Evolutionary conservation across 192 early-diverging fungal genomes (phyloP).

Genomic region (Funneliformis mosseae): DNA sequence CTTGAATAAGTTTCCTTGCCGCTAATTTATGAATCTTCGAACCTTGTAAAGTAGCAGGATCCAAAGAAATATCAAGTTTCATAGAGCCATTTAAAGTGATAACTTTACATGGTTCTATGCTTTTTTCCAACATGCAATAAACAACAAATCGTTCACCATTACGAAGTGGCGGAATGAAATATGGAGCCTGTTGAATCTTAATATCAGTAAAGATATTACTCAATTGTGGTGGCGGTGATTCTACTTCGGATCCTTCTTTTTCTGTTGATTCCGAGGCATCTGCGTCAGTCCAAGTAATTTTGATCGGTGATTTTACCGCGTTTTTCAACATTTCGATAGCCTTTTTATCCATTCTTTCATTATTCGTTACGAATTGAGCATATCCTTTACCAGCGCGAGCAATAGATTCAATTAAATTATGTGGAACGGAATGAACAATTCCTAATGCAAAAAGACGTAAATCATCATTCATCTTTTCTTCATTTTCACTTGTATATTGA

Average conservation of each 20-base stretch:
- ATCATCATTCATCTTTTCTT: slow-evolving; percentile 10
- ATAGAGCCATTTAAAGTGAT: slow-evolving; percentile 17
- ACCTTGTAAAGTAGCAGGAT: slow-evolving; percentile 22
- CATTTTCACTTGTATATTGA: slow-evolving; percentile 26
- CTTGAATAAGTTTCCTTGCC: slow-evolving; percentile 29
- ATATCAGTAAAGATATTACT: too few relatives aligned
- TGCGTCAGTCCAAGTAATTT: slow-evolving; percentile 31
- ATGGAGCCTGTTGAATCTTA: slow-evolving; percentile 5
- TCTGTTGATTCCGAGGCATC: too few relatives aligned
- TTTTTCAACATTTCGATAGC: slow-evolving; percentile 56
- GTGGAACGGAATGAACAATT: slow-evolving; percentile 50
- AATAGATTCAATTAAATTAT: slow-evolving; percentile 52
- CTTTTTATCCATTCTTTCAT: slow-evolving; percentile 56
- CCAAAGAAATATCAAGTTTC: neutral
- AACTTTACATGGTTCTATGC: neutral
- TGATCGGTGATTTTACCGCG: slow-evolving; percentile 42
- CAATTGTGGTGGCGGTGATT: neutral
- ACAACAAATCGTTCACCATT: slow-evolving; percentile 2
- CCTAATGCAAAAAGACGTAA: slow-evolving; percentile 53
- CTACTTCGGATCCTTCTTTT: too few relatives aligned
- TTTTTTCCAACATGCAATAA: slow-evolving; percentile 6
- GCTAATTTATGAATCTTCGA: slow-evolving; percentile 22
- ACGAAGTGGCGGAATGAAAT: slow-evolving; percentile 12
- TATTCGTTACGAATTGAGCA: slow-evolving; percentile 47
- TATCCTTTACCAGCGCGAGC: slow-evolving; percentile 54